These are phyloP conservation scores for Eucalyptus dawsonii DNA, from an alignment of 345 rosid species.

Conservation along the genomic window DNA sequence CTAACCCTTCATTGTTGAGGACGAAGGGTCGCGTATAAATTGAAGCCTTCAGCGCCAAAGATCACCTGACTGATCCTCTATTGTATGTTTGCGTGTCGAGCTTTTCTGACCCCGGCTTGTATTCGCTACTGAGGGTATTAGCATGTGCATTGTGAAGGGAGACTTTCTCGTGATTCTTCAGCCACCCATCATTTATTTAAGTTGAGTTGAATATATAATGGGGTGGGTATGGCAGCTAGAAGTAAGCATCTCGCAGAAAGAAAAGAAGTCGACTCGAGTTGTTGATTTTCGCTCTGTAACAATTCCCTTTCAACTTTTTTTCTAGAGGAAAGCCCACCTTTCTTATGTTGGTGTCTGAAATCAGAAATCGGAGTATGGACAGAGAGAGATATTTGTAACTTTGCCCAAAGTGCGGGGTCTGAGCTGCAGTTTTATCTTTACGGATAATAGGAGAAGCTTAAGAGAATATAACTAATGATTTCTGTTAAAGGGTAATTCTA, in stretches of 20 bases:
- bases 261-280: neutral
- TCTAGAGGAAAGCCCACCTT: neutral
- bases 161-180: neutral
- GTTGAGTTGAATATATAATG: neutral
- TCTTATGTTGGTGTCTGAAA: neutral
- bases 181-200: neutral
- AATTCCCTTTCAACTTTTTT: neutral
- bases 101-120: neutral
- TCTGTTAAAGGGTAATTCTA: neutral
- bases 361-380: neutral
- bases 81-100: neutral
- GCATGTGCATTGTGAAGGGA: neutral
- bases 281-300: neutral
- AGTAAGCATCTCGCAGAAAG: neutral
- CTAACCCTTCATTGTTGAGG: neutral
- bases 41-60: neutral
- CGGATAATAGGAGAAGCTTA: neutral
- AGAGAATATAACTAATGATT: neutral
- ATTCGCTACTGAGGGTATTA: neutral
- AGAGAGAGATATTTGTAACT: neutral
- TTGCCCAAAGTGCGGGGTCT: neutral
- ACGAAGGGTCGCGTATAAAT: neutral
- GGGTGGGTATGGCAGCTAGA: neutral
- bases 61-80: neutral
- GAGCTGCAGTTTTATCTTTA: neutral